phyloP scores from a whole-genome alignment of 345 rosid species.

The Boechera retrofracta region DNA sequence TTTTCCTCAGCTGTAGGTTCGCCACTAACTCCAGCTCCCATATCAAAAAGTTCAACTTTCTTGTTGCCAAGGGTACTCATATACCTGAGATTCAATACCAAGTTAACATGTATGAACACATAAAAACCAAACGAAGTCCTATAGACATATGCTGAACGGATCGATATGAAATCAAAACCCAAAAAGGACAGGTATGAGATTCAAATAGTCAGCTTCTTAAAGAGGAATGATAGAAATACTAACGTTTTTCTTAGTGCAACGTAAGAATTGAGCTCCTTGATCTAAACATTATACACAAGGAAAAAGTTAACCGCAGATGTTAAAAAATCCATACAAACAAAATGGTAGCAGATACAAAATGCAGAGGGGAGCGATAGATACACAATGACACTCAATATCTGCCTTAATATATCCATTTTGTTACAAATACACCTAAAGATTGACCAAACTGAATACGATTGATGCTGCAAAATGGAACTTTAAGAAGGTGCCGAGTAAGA shows the following conservation, averaged over 20 bases:
- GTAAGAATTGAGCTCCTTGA: constrained; percentile 93
- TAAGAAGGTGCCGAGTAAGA: too few species aligned
- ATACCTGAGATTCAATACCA: constrained; percentile 54
- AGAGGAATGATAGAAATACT: constrained; percentile 40
- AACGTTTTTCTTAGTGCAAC: constrained; percentile 94
- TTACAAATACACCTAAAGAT: constrained; percentile 12
- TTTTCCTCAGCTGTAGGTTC: constrained; percentile 88
- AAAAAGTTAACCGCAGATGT: constrained; percentile 2
- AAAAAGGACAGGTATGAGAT: neutral
- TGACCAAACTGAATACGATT: constrained; percentile 8
- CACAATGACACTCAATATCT: constrained; percentile 8
- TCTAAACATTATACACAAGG: constrained; percentile 54
- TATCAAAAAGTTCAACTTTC: constrained; percentile 88
- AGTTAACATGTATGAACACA: constrained; percentile 29
- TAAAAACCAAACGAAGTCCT: constrained; percentile 11
- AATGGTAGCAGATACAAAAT: constrained; percentile 8
- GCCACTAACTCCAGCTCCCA: constrained; percentile 85
- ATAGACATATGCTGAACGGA: neutral
- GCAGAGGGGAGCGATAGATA: neutral
- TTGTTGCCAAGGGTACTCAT: constrained; percentile 90
- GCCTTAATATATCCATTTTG: neutral
- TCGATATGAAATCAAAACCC: neutral
- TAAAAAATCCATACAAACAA: constrained; percentile 11
- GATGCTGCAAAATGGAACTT: neutral
- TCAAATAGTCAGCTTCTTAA: constrained; percentile 5